A percentile compares a stretch with the other conserved stretches of the same genome.
Conservation (phyloP, 192 early-diverging fungal species). For the Paraglomus occultum region DNA sequence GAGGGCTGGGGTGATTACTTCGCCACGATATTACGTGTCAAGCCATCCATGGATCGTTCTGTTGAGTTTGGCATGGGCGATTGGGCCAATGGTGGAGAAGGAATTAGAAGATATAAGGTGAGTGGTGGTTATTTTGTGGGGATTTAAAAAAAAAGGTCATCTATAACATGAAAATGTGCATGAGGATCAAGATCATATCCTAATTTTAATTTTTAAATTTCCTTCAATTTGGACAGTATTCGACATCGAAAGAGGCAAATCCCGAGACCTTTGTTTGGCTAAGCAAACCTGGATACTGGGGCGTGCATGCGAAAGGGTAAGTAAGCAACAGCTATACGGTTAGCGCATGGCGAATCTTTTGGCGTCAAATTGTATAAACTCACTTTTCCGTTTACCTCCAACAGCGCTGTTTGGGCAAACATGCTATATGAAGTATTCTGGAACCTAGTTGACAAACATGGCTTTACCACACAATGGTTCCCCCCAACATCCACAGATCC, state of each 20-base stretch:
- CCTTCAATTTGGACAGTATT: constrained; percentile 53
- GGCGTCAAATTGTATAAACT: too few relatives aligned
- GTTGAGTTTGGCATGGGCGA: constrained; percentile 76
- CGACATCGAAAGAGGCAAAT: constrained; percentile 70
- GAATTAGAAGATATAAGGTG: constrained; percentile 79
- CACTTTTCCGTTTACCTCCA: not conserved
- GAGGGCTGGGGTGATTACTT: constrained; percentile 97
- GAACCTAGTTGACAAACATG: constrained; percentile 60
- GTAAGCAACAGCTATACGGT: not conserved
- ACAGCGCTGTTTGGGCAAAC: constrained; percentile 78
- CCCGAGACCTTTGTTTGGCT: constrained; percentile 80
- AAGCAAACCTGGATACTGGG: constrained; percentile 82
- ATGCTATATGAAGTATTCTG: constrained; percentile 88
- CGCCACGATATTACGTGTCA: constrained; percentile 75
- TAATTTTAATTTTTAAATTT: too few relatives aligned
- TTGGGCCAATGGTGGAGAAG: constrained; percentile 77
- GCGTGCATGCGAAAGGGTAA: constrained; percentile 88
- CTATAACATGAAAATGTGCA: too few relatives aligned
- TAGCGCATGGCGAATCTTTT: too few relatives aligned
- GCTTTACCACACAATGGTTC: constrained; percentile 60
- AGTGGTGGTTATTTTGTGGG: not conserved
- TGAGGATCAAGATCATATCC: too few relatives aligned
- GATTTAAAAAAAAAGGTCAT: too few relatives aligned
- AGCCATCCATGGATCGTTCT: constrained; percentile 48
- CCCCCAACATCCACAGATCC: constrained; percentile 29